Percentiles rank a stretch among this genome's conserved stretches.
phyloP scores from a whole-genome alignment of 345 rosid species.

The Balakata baccata region DNA sequence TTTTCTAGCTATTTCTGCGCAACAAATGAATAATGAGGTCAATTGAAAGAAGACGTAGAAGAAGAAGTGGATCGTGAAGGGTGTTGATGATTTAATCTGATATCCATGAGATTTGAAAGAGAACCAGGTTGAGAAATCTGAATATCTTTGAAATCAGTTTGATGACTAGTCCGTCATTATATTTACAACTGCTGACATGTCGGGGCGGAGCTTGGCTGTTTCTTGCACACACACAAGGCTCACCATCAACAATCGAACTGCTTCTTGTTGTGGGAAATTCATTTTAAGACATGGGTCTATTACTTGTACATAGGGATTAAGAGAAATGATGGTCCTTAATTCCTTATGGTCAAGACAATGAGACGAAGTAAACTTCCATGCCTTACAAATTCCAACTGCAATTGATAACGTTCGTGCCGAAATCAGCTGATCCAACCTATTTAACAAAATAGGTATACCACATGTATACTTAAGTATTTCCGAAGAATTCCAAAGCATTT shows the following conservation, averaged over 20 bases:
- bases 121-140: slow-evolving; percentile 46
- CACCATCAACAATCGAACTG: slow-evolving; percentile 40
- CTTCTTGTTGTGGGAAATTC: slow-evolving; percentile 45
- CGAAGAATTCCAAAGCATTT: no score
- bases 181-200: slow-evolving; percentile 41
- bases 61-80: slow-evolving; percentile 14
- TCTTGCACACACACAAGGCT: slow-evolving; percentile 62
- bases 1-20: neutral
- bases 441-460: no score
- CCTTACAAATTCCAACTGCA: no score
- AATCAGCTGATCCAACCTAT: no score
- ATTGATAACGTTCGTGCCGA: no score
- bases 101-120: slow-evolving; percentile 42
- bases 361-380: no score
- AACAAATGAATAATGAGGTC: neutral
- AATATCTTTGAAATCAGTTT: slow-evolving; percentile 16
- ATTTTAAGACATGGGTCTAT: slow-evolving; percentile 41
- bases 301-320: no score
- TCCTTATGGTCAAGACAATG: no score
- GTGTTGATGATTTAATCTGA: slow-evolving; percentile 33
- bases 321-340: no score
- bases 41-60: slow-evolving; percentile 21
- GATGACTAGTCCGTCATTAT: slow-evolving; percentile 39
- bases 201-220: slow-evolving; percentile 41
- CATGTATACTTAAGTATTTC: no score